These are phyloP conservation scores for Nitzschia sp. DNA, from an alignment of 108 stramenopile genomes.

Conservation along the genomic window DNA sequence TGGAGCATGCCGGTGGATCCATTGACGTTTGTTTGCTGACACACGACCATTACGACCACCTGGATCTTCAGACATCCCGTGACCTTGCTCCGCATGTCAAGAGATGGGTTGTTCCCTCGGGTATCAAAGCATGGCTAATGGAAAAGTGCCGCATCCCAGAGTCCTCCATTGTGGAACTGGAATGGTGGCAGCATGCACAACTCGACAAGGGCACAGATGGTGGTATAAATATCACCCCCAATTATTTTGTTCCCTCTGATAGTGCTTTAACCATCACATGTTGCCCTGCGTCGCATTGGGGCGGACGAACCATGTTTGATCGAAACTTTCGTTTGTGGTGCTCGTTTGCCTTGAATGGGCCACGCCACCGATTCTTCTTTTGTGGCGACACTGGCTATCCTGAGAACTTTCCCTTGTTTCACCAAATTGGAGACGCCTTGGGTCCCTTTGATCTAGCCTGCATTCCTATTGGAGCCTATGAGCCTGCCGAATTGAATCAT, in stretches of 20 bases:
- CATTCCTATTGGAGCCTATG: slow-evolving; percentile 94
- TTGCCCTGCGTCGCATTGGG: slow-evolving; percentile 92
- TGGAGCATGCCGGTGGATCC: slow-evolving; percentile 46
- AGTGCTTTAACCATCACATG: slow-evolving; percentile 54
- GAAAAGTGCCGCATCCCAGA: slow-evolving; percentile 50
- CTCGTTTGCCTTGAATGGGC: slow-evolving; percentile 57
- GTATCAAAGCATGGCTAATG: slow-evolving; percentile 69
- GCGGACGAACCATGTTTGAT: slow-evolving; percentile 82
- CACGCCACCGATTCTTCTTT: slow-evolving; percentile 25
- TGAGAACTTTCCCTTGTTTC: slow-evolving; percentile 73
- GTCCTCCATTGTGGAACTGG: slow-evolving; percentile 70
- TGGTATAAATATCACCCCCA: background rate
- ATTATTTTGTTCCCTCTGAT: background rate
- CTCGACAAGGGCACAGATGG: slow-evolving; percentile 9
- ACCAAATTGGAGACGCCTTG: slow-evolving; percentile 76
- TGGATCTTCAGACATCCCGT: slow-evolving; percentile 59
- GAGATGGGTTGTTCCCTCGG: slow-evolving; percentile 77
- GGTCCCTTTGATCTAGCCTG: slow-evolving; percentile 87
- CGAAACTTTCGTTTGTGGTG: slow-evolving; percentile 88
- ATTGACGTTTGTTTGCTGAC: slow-evolving; percentile 82
- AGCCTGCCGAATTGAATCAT: slow-evolving; percentile 85
- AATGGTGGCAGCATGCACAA: slow-evolving; percentile 84
- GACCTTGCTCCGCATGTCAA: slow-evolving; percentile 52
- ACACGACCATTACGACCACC: slow-evolving; percentile 88
- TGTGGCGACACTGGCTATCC: slow-evolving; percentile 38